Conservation (phyloP, 768 basidiomycete species). For the Suillus bovinus region DNA sequence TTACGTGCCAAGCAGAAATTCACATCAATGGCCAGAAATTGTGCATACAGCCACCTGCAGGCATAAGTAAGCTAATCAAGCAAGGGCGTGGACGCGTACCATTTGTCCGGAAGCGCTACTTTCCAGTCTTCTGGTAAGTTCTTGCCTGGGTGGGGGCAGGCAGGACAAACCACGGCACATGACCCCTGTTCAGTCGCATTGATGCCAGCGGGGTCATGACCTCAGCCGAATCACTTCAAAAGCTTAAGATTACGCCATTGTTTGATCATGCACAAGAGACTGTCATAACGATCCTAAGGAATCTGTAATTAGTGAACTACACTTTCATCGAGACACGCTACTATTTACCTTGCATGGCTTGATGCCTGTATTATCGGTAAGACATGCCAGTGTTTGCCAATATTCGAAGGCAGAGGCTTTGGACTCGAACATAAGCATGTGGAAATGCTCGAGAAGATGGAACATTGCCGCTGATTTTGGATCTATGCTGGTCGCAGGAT, state of each 20-base stretch:
- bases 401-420: background rate
- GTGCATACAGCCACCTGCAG: no score
- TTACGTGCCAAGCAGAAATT: constrained; percentile 26
- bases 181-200: background rate
- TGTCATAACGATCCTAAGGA: background rate
- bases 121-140: constrained; percentile 10
- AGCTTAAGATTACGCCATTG: background rate
- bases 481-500: constrained; percentile 31
- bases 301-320: background rate
- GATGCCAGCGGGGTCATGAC: background rate
- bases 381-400: background rate
- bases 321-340: background rate
- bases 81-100: no score
- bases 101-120: constrained; percentile 8
- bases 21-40: constrained; percentile 27
- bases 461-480: constrained; percentile 23
- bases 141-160: constrained; percentile 9
- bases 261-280: background rate
- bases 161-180: background rate
- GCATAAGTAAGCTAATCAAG: no score
- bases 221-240: background rate
- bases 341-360: constrained; percentile 11
- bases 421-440: background rate
- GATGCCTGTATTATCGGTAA: constrained; percentile 33
- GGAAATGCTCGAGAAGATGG: background rate